Conservation (phyloP, 345 rosid species). For the Acer negundo region DNA sequence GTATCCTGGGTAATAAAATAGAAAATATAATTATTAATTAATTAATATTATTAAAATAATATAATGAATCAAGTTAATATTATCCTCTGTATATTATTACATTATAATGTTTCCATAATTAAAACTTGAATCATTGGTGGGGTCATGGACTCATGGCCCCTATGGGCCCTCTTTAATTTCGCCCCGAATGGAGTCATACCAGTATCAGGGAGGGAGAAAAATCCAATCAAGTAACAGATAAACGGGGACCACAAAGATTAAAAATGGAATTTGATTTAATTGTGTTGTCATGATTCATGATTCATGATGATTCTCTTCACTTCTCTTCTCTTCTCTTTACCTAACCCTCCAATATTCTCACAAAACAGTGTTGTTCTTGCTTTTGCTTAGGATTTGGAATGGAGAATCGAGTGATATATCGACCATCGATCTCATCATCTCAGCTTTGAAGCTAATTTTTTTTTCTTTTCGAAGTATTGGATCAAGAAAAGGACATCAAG, state of each 20-base stretch:
- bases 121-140: too few species aligned
- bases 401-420: background rate
- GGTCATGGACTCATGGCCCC: too few species aligned
- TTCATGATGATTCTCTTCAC: background rate
- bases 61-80: too few species aligned
- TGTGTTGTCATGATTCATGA: background rate
- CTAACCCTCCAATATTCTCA: conserved; percentile 24
- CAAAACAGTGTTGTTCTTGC: conserved; percentile 10
- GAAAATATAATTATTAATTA: too few species aligned
- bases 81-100: too few species aligned
- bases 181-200: too few species aligned
- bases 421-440: conserved; percentile 26
- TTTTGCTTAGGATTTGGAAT: conserved; percentile 19
- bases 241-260: background rate
- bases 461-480: conserved; percentile 26
- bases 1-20: too few species aligned
- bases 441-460: conserved; percentile 39
- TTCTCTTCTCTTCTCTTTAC: conserved; percentile 9
- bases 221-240: background rate
- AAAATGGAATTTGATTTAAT: background rate
- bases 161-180: too few species aligned
- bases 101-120: too few species aligned
- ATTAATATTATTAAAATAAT: too few species aligned
- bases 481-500: conserved; percentile 41
- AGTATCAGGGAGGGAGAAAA: background rate